Evolutionary conservation across 345 rosid genomes (phyloP).

Genomic region (Hevea brasiliensis): DNA sequence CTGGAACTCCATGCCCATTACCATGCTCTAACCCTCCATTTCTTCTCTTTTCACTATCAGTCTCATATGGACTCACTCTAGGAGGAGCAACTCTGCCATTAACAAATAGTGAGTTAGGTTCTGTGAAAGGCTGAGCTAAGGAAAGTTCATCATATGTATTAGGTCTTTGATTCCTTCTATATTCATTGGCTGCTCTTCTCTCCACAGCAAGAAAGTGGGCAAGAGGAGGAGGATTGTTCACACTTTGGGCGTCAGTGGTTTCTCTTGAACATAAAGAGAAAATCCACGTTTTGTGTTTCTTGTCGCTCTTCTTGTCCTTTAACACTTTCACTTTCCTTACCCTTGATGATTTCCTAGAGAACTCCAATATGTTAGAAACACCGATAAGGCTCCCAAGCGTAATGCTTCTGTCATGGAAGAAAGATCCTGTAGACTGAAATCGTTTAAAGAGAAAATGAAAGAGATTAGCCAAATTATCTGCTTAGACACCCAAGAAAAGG

Average conservation of each 20-base stretch:
- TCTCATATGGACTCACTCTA: conserved; percentile 5
- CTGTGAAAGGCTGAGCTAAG: conserved; percentile 18
- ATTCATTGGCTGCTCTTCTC: conserved; percentile 41
- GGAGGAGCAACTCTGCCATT: conserved; percentile 52
- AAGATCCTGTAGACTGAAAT: conserved; percentile 63
- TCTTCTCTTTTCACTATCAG: conserved; percentile 15
- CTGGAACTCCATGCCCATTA: conserved; percentile 28
- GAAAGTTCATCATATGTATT: conserved; percentile 29
- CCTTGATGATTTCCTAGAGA: conserved; percentile 51
- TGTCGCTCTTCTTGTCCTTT: conserved; percentile 22
- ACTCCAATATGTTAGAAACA: conserved; percentile 46
- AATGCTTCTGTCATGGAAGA: conserved; percentile 66
- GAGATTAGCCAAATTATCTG: too few relatives aligned
- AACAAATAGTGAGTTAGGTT: conserved; percentile 45
- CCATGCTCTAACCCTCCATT: conserved; percentile 21
- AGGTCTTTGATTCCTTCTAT: conserved; percentile 31
- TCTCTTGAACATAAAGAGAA: conserved; percentile 52
- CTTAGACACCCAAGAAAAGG: too few relatives aligned
- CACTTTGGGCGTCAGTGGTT: conserved; percentile 33
- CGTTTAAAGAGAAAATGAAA: not conserved
- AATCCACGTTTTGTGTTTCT: conserved; percentile 42
- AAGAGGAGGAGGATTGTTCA: conserved; percentile 38
- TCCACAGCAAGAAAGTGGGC: conserved; percentile 55
- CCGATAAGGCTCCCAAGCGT: conserved; percentile 71
- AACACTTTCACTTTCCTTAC: conserved; percentile 34